Evolutionary conservation across 352 stramenopile genomes (phyloP).

Genomic region (Phytophthora fragariae): DNA sequence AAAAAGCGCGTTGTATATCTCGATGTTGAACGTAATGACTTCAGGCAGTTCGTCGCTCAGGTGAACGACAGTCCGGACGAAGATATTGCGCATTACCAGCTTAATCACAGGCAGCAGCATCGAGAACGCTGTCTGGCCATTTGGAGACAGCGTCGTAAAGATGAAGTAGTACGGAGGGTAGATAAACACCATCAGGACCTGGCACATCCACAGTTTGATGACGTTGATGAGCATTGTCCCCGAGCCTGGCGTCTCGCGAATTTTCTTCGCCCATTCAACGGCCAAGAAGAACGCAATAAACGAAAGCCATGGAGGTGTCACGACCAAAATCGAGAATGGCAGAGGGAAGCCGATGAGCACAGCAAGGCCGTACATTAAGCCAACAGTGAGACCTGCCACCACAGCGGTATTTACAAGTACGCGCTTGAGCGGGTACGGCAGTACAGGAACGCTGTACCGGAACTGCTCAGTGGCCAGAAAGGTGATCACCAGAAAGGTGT

Average conservation of each 20-base stretch:
- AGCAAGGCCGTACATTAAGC: constrained; percentile 13
- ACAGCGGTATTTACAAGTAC: constrained; percentile 11
- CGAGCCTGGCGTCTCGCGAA: constrained; percentile 17
- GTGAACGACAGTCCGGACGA: constrained; percentile 21
- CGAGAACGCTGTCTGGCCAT: constrained; percentile 18
- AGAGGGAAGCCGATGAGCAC: constrained; percentile 20
- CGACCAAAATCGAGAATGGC: constrained; percentile 32
- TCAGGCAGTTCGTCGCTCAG: constrained; percentile 33
- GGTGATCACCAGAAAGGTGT: constrained; percentile 29
- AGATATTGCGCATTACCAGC: constrained; percentile 27
- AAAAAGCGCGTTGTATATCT: constrained; percentile 40
- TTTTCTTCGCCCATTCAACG: constrained; percentile 22
- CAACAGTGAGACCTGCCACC: constrained; percentile 4
- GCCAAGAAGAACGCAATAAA: constrained; percentile 17
- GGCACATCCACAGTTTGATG: constrained; percentile 30
- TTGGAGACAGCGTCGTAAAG: constrained; percentile 23
- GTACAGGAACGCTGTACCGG: constrained; percentile 26
- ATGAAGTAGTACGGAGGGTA: constrained; percentile 36
- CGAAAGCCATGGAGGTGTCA: constrained; percentile 17
- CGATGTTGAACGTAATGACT: constrained; percentile 33
- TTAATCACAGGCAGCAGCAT: constrained; percentile 32
- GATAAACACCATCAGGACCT: constrained; percentile 26
- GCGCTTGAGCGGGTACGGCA: constrained; percentile 20
- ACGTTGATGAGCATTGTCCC: constrained; percentile 14
- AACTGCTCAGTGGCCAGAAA: constrained; percentile 29